phyloP scores from a whole-genome alignment of 805 yeast genomes.

The Maudiozyma turicensis region DNA sequence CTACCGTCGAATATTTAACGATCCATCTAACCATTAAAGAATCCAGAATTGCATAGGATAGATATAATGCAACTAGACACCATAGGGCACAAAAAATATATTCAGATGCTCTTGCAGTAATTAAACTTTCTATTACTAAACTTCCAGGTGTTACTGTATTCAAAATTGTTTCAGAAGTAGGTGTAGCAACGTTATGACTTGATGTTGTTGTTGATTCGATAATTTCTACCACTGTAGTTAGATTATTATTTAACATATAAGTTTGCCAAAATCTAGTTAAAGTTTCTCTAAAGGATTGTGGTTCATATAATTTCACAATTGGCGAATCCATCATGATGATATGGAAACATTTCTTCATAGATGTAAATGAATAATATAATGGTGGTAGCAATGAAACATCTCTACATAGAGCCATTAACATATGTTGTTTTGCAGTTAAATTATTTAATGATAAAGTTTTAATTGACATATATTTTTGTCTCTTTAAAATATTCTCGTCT shows the following conservation, averaged over 20 bases:
- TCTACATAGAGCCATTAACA: conserved; percentile 65
- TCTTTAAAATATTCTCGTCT: not conserved
- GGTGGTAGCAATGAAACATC: conserved; percentile 68
- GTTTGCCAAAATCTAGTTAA: conserved; percentile 16
- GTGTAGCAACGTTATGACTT: conserved; percentile 6
- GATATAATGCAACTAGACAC: conserved; percentile 82
- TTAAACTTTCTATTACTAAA: conserved; percentile 22
- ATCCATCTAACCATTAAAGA: conserved; percentile 92
- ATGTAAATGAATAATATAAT: conserved; percentile 41
- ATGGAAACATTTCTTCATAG: conserved; percentile 28
- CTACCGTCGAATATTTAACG: conserved; percentile 77
- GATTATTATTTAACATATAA: conserved; percentile 9
- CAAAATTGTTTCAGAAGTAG: not conserved
- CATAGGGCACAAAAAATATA: conserved; percentile 78
- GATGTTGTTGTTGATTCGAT: conserved; percentile 8
- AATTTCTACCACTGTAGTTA: not conserved
- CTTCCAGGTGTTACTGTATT: conserved; percentile 5
- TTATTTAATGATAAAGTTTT: conserved; percentile 62
- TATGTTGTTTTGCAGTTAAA: conserved; percentile 66
- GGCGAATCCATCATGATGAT: conserved; percentile 4
- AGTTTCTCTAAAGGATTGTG: conserved; percentile 16
- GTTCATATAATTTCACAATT: conserved; percentile 17
- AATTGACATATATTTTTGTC: conserved; percentile 22
- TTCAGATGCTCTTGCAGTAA: conserved; percentile 67
- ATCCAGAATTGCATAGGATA: conserved; percentile 75